Base-by-base conservation (phyloP, 345 rosid genomes). In the Euphorbia tirucalli region DNA sequence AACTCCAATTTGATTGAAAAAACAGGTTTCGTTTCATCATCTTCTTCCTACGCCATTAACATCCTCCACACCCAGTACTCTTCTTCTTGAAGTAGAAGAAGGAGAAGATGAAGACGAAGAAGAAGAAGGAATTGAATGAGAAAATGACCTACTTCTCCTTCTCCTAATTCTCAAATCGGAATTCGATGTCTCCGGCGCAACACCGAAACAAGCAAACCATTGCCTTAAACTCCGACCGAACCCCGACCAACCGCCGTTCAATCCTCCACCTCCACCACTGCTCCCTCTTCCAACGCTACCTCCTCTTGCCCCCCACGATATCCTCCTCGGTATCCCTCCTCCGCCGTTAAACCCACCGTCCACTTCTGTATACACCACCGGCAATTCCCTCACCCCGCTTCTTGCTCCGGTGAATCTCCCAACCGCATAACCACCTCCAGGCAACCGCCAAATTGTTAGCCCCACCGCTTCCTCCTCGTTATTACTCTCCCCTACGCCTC, bases 341-440 rank as follows among this genome's bases (percentile, higher is more conserved):
- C 86, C 84, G 30, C 79, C 85, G 25, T 88, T 83, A 24, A 94
- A 86, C 18, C 91, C 95, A 1, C 97, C 98, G 10, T 94, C 98
- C 80, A 92, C 83, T 84, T 94, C 98, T 3, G 98, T 94, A 69
- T 84, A 94, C 41, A 94, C 98, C 57, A 88, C 88, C 0, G 98
- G 97, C 70, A 87, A 70, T 77, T 88, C 90, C 21, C 97, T 87
- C 52, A 87, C 88, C 2, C 87, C 95, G 78, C 91, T 88, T 77
- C 87, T 86, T 39, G 86, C 92, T 1, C 93, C 96, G 82, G 60
- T 81, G 64, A 95, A 90, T 78, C 97, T 84, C 74, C 99, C 97
- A 24, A 95, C 99, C 0, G 99, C 99, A 24, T 86, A 92, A 57
- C 98, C 98, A 2, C 99, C 99, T 0, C 97, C 97, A 0, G 97